A percentile compares a stretch with the other conserved stretches of the same genome.
These are phyloP conservation scores for Saturnispora dispora DNA, from an alignment of 805 yeast genomes.

Conservation along the genomic window DNA sequence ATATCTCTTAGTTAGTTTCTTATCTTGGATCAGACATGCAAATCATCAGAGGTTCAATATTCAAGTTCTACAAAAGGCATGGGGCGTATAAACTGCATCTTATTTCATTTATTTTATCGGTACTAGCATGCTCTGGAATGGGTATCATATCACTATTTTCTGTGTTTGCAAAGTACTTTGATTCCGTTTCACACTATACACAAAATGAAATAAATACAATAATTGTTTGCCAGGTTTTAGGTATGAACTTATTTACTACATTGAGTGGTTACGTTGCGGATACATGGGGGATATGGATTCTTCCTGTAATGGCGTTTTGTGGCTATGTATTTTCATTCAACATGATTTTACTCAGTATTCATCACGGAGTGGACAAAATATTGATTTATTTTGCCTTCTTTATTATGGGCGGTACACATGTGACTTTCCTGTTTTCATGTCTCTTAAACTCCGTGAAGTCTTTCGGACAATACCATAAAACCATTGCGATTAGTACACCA, in stretches of 20 bases:
- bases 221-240: constrained; percentile 66
- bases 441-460: constrained; percentile 73
- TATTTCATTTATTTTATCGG: constrained; percentile 22
- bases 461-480: constrained; percentile 54
- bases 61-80: constrained; percentile 11
- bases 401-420: constrained; percentile 61
- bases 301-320: constrained; percentile 52
- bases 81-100: constrained; percentile 19
- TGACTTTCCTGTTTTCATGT: constrained; percentile 58
- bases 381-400: constrained; percentile 42
- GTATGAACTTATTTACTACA: constrained; percentile 79
- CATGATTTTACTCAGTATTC: constrained; percentile 33
- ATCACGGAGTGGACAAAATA: constrained; percentile 25
- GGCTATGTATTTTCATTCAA: constrained; percentile 62
- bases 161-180: constrained; percentile 65
- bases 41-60: background rate
- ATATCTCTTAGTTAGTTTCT: background rate
- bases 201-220: constrained; percentile 61
- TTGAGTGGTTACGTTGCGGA: constrained; percentile 76
- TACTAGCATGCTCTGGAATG: constrained; percentile 23
- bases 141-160: constrained; percentile 34
- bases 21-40: background rate
- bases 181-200: constrained; percentile 44
- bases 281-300: constrained; percentile 62
- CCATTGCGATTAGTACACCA: constrained; percentile 80